These are phyloP conservation scores for Orbilia brochopaga DNA, from an alignment of 2,329 filamentous ascomycete species.

Conservation along the genomic window DNA sequence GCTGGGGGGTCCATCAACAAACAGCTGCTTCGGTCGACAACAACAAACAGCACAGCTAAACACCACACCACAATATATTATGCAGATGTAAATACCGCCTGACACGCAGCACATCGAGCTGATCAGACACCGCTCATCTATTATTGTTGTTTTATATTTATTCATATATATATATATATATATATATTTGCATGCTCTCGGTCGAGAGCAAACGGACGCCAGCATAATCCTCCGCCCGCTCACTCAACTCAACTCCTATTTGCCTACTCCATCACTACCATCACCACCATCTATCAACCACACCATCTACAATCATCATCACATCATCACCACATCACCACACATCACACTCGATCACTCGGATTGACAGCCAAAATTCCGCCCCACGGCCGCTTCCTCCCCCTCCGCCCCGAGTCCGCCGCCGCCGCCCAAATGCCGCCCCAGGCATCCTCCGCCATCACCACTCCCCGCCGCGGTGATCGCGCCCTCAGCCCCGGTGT, in stretches of 20 bases:
- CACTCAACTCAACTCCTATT: constrained; percentile 1
- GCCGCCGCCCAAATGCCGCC: constrained; percentile 30
- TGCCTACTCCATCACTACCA: background rate
- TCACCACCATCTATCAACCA: constrained; percentile 2
- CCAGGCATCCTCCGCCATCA: constrained; percentile 14
- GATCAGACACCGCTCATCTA: background rate
- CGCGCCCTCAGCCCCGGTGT: constrained; percentile 34
- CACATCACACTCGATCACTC: background rate
- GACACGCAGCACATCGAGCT: background rate
- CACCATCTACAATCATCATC: background rate
- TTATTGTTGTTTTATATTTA: background rate
- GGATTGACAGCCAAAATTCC: constrained; percentile 37
- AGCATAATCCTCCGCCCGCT: constrained; percentile 58
- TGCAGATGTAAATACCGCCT: background rate
- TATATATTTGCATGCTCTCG: background rate
- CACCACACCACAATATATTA: background rate
- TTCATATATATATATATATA: background rate
- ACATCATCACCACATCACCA: background rate
- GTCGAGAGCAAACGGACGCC: constrained; percentile 35
- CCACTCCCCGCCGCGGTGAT: constrained; percentile 30
- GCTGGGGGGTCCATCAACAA: constrained; percentile 45
- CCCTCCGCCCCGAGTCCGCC: constrained; percentile 4
- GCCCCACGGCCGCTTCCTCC: constrained; percentile 17
- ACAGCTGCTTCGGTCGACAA: constrained; percentile 28
- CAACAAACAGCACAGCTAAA: background rate